Evolutionary conservation across 2,329 filamentous ascomycete genomes (phyloP).

Genomic region (Plenodomus tracheiphilus): DNA sequence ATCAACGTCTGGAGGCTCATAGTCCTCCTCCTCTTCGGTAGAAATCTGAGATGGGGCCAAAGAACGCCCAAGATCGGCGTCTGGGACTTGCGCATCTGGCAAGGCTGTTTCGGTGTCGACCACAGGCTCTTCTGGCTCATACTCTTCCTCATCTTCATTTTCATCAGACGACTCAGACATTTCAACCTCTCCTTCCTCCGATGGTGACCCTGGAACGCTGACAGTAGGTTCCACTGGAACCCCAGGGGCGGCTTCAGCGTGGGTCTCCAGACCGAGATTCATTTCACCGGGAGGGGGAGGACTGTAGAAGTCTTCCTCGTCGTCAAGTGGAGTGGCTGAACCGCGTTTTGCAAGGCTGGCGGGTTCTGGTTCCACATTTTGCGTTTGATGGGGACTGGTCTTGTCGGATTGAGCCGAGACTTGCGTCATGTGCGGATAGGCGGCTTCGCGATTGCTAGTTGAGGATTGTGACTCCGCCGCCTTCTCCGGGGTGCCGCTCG

Average conservation of each 20-base stretch:
- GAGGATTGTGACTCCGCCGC: not conserved
- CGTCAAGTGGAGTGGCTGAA: constrained; percentile 27
- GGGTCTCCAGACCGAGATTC: not conserved
- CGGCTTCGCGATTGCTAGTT: not conserved
- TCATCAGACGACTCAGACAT: constrained; percentile 40
- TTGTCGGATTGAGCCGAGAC: not conserved
- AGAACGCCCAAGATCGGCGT: constrained; percentile 9
- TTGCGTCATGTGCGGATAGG: not conserved
- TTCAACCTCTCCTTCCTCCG: constrained; percentile 39
- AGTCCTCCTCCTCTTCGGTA: constrained; percentile 34
- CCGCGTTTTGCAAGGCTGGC: constrained; percentile 6
- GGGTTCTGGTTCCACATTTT: not conserved
- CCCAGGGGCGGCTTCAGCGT: constrained; percentile 2
- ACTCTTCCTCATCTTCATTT: constrained; percentile 35
- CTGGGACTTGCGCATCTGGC: constrained; percentile 6
- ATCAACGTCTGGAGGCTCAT: constrained; percentile 38
- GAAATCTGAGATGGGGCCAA: constrained; percentile 15
- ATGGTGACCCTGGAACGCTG: constrained; percentile 16
- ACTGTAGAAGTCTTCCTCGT: constrained; percentile 43
- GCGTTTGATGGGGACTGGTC: not conserved
- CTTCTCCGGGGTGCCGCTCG: not conserved
- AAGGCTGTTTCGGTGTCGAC: constrained; percentile 2
- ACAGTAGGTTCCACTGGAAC: not conserved
- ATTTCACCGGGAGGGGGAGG: constrained; percentile 23
- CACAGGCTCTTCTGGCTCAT: constrained; percentile 34